Evolutionary conservation across 176 grass and related monocot species (phyloP).

Genomic region (Zea mays): DNA sequence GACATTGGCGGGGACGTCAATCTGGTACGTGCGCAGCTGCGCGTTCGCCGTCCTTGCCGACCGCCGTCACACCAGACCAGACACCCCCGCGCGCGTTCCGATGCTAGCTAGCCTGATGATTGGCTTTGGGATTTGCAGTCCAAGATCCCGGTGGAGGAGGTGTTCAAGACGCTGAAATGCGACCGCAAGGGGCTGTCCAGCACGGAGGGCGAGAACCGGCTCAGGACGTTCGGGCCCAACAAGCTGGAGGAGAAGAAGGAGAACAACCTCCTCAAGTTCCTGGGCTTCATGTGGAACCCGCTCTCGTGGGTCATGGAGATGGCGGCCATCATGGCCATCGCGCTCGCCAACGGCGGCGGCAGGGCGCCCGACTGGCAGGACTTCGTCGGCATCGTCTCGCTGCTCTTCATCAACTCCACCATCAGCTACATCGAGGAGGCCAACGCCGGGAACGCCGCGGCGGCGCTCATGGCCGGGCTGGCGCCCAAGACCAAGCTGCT

Average conservation of each 20-base stretch:
- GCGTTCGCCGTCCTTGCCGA: too few relatives aligned
- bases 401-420: conserved; percentile 92
- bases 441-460: conserved; percentile 84
- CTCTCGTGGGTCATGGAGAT: conserved; percentile 93
- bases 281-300: conserved; percentile 97
- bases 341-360: conserved; percentile 78
- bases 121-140: conserved; percentile 47
- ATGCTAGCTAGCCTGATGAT: not conserved
- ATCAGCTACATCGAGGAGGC: conserved; percentile 91
- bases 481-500: conserved; percentile 93
- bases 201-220: conserved; percentile 52
- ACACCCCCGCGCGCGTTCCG: not conserved
- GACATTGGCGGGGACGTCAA: conserved; percentile 52
- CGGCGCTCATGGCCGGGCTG: conserved; percentile 83
- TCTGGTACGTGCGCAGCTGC: conserved; percentile 40
- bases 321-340: conserved; percentile 95
- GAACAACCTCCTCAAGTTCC: conserved; percentile 91
- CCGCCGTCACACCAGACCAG: not conserved
- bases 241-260: conserved; percentile 98
- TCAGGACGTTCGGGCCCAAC: conserved; percentile 72
- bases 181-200: conserved; percentile 61
- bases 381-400: conserved; percentile 79
- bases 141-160: conserved; percentile 64
- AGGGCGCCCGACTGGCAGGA: conserved; percentile 83
- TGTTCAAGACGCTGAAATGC: conserved; percentile 80